Evolutionary conservation across 129 eudicot species (phyloP), one percentile per base, ranked within the genome.

Genomic region (Escallonia rubra): DNA sequence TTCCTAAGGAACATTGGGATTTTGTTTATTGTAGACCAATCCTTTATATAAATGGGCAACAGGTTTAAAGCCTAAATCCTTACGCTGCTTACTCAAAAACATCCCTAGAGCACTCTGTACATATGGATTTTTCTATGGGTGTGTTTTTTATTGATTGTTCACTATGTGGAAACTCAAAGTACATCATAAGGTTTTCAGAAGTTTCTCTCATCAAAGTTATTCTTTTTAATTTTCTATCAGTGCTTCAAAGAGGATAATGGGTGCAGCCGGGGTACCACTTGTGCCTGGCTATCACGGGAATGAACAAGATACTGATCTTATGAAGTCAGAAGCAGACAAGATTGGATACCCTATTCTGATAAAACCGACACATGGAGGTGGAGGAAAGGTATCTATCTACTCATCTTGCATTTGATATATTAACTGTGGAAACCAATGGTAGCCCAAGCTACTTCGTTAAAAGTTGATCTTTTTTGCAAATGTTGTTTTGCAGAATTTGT

Each of bases 171-270:
- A 23, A 23, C 34, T 23, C 34, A 23, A 23, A 23, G 34, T 0
- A 23, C 34, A 23, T 23, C 34, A 1, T 23, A 23, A 23, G 34
- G 34, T 23, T 23, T 23, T 23, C 34, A 23, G 34, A 23, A 23
- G 34, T 23, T 23, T 67, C 46, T 53, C 71, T 58, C 67, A 64
- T 64, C 58, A 8, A 4, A 23, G 34, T 57, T 61, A 8, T 70
- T 71, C 11, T 68, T 53, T 74, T 48, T n/a, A n/a, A 63, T 41
- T 72, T 66, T 67, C 57, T 67, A 58, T 78, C 72, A 93, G 99
- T 73, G 99, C 99, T 59, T 93, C 99, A 82, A 93, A 93, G 87
- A 89, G 96, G 82, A 93, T 93, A 61, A 93, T 93, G 99, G 99
- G 96, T 51, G 95, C 89, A 74, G 99, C 99, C 57, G 95, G 95